These are phyloP conservation scores for Emericellopsis cladophorae DNA, from an alignment of 2,329 filamentous ascomycete species.

Conservation along the genomic window DNA sequence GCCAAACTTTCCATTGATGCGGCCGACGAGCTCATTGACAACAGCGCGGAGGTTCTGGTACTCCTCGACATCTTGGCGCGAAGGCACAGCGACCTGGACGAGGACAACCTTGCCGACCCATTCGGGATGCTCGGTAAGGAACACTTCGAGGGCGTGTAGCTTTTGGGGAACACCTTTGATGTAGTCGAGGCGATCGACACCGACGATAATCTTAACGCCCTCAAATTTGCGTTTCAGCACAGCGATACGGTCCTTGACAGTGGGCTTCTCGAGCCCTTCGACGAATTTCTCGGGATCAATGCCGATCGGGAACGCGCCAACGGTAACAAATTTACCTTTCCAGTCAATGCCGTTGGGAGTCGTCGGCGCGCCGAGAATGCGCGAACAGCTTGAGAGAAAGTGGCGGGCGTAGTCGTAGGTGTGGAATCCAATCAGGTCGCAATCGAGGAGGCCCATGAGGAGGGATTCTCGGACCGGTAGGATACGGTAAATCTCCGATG, in stretches of 20 bases:
- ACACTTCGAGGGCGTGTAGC: conserved; percentile 89
- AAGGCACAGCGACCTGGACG: conserved; percentile 91
- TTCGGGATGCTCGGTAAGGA: conserved; percentile 91
- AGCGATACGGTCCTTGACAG: conserved; percentile 78
- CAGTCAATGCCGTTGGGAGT: conserved; percentile 91
- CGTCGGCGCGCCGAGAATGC: conserved; percentile 68
- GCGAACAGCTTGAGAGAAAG: conserved; percentile 92
- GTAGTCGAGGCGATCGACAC: conserved; percentile 87
- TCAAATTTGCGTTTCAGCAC: conserved; percentile 83
- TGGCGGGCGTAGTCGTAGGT: conserved; percentile 98
- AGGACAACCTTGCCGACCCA: conserved; percentile 97
- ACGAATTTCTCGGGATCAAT: conserved; percentile 97
- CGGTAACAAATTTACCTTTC: conserved; percentile 75
- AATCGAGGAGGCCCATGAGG: conserved; percentile 76
- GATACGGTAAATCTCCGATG: conserved; percentile 93
- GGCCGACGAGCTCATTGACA: conserved; percentile 90
- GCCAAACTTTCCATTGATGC: conserved; percentile 94
- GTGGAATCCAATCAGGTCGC: conserved; percentile 94
- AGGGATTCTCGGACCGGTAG: conserved; percentile 85
- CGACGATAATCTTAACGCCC: conserved; percentile 91
- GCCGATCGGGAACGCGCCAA: conserved; percentile 93
- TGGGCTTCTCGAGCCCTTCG: conserved; percentile 72
- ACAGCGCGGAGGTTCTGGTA: conserved; percentile 93
- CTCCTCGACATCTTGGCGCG: conserved; percentile 89
- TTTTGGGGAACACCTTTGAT: conserved; percentile 99